phyloP scores from a whole-genome alignment of 495 filamentous ascomycete species.

The Penicillium canescens region DNA sequence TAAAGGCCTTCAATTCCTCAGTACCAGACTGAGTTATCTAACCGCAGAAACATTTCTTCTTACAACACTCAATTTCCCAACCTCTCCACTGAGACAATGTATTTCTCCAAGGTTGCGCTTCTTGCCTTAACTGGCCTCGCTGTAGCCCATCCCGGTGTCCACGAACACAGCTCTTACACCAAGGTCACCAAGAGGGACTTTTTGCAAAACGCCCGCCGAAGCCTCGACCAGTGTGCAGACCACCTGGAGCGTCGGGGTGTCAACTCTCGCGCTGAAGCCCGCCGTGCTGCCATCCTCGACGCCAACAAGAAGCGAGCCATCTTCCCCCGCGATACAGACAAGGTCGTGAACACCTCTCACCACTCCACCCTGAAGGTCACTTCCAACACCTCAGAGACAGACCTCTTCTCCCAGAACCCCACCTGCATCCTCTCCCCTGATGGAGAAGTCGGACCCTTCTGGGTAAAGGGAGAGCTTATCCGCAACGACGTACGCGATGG shows the following conservation, averaged over 20 bases:
- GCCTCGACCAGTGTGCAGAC: slow-evolving; percentile 16
- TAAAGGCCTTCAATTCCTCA: too few species aligned
- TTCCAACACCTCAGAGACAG: slow-evolving; percentile 14
- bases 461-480: slow-evolving; percentile 47
- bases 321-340: slow-evolving; percentile 17
- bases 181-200: slow-evolving; percentile 16
- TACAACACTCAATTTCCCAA: neutral
- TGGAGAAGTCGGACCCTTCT: slow-evolving; percentile 32
- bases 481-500: slow-evolving; percentile 50
- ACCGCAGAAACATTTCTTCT: neutral
- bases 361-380: slow-evolving; percentile 15
- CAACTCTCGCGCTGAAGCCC: slow-evolving; percentile 21
- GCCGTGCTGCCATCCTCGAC: slow-evolving; percentile 19
- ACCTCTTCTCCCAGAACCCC: slow-evolving; percentile 22
- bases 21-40: neutral
- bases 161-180: slow-evolving; percentile 17
- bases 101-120: slow-evolving; percentile 14
- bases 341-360: slow-evolving; percentile 20
- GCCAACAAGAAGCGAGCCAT: slow-evolving; percentile 15
- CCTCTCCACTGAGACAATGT: neutral
- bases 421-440: slow-evolving; percentile 27
- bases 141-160: slow-evolving; percentile 23
- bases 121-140: slow-evolving; percentile 19
- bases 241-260: slow-evolving; percentile 21
- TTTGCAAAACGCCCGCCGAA: slow-evolving; percentile 18